These are phyloP conservation scores for Boletus subparvulus DNA, from an alignment of 768 basidiomycete genomes.

Conservation along the genomic window DNA sequence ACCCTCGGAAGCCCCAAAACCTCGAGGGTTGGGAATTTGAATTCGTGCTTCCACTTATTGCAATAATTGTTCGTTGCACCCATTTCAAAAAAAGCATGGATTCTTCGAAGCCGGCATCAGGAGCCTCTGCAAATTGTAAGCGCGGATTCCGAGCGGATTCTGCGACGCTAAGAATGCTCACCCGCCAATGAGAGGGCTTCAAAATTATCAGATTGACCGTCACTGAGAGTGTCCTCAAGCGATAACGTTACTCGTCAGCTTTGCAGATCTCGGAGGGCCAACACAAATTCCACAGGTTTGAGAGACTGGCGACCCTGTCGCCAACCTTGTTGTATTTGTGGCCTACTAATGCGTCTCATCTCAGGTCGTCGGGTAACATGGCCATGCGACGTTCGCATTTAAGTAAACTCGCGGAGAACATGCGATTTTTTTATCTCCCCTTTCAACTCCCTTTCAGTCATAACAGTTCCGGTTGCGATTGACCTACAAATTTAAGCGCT, in stretches of 20 bases:
- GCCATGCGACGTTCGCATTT: neutral
- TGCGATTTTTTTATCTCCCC: neutral
- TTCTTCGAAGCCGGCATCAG: neutral
- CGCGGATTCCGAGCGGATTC: too few species aligned
- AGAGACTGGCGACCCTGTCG: neutral
- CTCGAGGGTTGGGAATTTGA: too few species aligned
- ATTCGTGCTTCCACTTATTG: too few species aligned
- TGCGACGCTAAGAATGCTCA: too few species aligned
- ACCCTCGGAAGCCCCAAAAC: too few species aligned
- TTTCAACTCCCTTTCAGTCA: slow-evolving; percentile 11
- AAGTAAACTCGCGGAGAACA: neutral
- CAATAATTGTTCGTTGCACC: neutral
- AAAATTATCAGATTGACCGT: too few species aligned
- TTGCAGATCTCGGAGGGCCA: neutral
- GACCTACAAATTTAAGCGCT: neutral
- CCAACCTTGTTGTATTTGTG: neutral
- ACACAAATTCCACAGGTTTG: neutral
- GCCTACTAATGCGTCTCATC: neutral
- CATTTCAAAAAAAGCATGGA: neutral
- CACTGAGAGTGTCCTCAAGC: too few species aligned
- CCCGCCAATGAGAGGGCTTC: too few species aligned
- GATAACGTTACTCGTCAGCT: too few species aligned
- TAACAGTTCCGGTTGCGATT: neutral
- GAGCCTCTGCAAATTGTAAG: too few species aligned
- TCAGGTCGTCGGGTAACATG: slow-evolving; percentile 3